Base-by-base conservation (phyloP, 495 filamentous ascomycete species). In the Penicillium dipodomyicola region DNA sequence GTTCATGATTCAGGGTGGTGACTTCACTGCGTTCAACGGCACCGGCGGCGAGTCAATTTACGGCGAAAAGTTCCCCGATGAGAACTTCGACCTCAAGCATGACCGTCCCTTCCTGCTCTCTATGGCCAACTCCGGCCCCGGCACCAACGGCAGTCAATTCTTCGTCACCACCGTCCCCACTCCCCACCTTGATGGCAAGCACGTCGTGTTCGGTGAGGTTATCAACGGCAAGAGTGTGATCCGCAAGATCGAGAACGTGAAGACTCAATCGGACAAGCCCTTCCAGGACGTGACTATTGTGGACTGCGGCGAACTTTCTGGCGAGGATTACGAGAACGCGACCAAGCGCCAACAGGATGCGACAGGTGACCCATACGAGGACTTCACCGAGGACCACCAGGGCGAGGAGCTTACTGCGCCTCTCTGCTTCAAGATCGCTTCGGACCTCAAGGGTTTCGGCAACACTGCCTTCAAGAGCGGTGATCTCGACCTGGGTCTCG, bases 1-100 rank as follows among this genome's bases (percentile, higher is more conserved):
- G 61, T 99, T 99, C 78, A 99, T 99, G 94, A 92, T 97, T 71
- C 94, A 99, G 75, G 94, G 95, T 63, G 94, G 94, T 71, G 94
- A 99, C 72, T 99, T 99, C 75, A 99, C 94, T 30, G 86, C 84
- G 25, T 93, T 91, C 71, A 93, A 99, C 73, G 90, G 94, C 52
- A 97, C 95, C 23, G 94, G 94, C 52, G 94, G 94, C 65, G 94
- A 97, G 78, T 93, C 88, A 25, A 97, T 99, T 72, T 99, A 99
- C 69, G 94, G 94, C 67, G 88, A 89, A 63, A 97, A 97, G 76
- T 99, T 99, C 67, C 90, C 88, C 65, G 94, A 99, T 67, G 94
- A 99, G 80, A 96, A 96, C 72, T 97, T 98, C 67, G 80, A 88
- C 25, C 77, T 89, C 62, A 95, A 94, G 82, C 94, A 98, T 74